phyloP scores from a whole-genome alignment of 257 asterid genomes.

The Scutellaria barbata region DNA sequence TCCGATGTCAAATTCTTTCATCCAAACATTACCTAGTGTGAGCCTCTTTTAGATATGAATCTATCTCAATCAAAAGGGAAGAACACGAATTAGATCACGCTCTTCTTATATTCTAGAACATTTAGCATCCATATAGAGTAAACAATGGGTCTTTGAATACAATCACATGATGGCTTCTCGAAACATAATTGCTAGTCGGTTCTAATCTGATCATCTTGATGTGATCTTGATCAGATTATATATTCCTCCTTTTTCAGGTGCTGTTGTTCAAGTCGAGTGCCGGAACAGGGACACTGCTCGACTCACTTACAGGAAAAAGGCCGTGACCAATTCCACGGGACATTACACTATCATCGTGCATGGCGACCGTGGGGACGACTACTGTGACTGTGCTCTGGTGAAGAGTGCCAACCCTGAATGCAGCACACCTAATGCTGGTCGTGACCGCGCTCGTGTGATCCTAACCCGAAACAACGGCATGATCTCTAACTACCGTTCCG shows the following conservation, averaged over 20 bases:
- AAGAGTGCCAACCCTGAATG: slow-evolving; percentile 50
- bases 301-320: slow-evolving; percentile 37
- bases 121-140: too few species aligned
- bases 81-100: too few species aligned
- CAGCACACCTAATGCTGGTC: slow-evolving; percentile 43
- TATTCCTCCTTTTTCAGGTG: slow-evolving; percentile 36
- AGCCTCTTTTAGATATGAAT: too few species aligned
- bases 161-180: slow-evolving; percentile 17
- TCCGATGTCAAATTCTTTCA: too few species aligned
- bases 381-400: slow-evolving; percentile 46
- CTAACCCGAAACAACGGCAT: slow-evolving; percentile 64
- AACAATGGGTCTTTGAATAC: neutral
- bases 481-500: slow-evolving; percentile 43
- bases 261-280: slow-evolving; percentile 53
- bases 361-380: slow-evolving; percentile 46
- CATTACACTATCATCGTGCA: slow-evolving; percentile 35
- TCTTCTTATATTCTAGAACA: too few species aligned
- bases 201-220: neutral
- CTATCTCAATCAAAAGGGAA: too few species aligned
- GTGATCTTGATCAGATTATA: neutral
- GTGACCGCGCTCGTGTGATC: slow-evolving; percentile 56
- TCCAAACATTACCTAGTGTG: too few species aligned
- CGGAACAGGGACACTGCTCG: slow-evolving; percentile 30
- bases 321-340: slow-evolving; percentile 45
- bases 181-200: neutral